Percentiles rank a stretch among this genome's conserved stretches.
Conservation (phyloP, 495 filamentous ascomycete species). For the Hypoxylon rickii region DNA sequence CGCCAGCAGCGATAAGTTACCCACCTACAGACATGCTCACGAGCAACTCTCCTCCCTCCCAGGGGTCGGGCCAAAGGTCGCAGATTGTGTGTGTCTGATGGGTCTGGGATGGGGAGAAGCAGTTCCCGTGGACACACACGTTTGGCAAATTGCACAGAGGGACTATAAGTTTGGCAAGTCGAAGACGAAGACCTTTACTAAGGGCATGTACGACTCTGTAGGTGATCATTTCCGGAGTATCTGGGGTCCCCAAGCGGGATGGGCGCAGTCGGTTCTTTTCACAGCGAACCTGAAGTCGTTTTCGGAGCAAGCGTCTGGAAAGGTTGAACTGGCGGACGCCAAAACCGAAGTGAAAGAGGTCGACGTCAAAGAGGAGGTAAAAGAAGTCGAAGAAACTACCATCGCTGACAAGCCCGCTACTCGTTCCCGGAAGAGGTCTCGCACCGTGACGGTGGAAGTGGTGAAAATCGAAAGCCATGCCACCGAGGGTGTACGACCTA, state of each 20-base stretch:
- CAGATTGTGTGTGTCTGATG: conserved; percentile 96
- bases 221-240: conserved; percentile 87
- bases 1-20: conserved; percentile 1
- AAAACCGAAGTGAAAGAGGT: conserved; percentile 38
- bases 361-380: conserved; percentile 44
- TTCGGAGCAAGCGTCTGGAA: conserved; percentile 60
- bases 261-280: conserved; percentile 97
- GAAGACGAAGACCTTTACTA: conserved; percentile 83
- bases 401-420: not conserved
- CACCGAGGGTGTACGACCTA: conserved; percentile 5
- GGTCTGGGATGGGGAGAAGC: conserved; percentile 95
- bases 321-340: conserved; percentile 56
- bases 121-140: conserved; percentile 96
- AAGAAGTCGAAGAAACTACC: conserved; percentile 34
- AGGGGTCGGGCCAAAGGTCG: conserved; percentile 94
- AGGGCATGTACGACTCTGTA: conserved; percentile 85
- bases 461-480: conserved; percentile 25
- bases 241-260: conserved; percentile 94
- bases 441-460: conserved; percentile 11
- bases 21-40: conserved; percentile 76
- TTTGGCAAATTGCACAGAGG: conserved; percentile 96
- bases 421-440: conserved; percentile 21
- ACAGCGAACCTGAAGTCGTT: conserved; percentile 91
- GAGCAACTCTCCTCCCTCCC: conserved; percentile 75
- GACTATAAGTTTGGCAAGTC: conserved; percentile 91